Evolutionary conservation across 2,329 filamentous ascomycete species (phyloP).

Genomic region (Talaromyces amestolkiae): DNA sequence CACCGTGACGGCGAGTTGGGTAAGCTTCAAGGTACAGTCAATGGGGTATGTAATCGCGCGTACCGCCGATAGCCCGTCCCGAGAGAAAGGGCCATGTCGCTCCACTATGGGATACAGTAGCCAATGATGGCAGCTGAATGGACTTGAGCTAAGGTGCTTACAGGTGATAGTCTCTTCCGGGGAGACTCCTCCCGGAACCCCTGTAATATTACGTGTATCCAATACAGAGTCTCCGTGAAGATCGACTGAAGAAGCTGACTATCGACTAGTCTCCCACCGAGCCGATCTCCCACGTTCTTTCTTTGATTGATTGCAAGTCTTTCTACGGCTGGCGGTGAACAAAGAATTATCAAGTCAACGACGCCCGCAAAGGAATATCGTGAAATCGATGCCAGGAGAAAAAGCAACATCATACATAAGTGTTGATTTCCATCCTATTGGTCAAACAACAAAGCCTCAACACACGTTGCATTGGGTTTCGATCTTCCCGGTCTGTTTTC

Average conservation of each 20-base stretch:
- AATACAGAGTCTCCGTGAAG: not conserved
- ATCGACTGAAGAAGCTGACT: not conserved
- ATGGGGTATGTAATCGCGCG: conserved; percentile 1
- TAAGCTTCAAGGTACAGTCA: not conserved
- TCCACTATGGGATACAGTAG: not conserved
- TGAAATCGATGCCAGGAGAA: too few relatives aligned
- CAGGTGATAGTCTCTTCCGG: not conserved
- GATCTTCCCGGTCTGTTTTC: not conserved
- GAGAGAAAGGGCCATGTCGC: conserved; percentile 12
- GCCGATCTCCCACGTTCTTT: not conserved
- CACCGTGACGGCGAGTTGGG: not conserved
- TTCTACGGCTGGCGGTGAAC: not conserved
- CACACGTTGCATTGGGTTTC: not conserved
- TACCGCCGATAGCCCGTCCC: conserved; percentile 14
- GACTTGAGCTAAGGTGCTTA: not conserved
- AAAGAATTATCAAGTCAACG: not conserved
- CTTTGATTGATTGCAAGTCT: too few relatives aligned
- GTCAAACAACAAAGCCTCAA: not conserved
- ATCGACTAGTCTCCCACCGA: not conserved
- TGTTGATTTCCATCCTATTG: not conserved
- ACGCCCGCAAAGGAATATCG: too few relatives aligned
- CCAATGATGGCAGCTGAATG: not conserved
- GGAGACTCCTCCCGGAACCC: not conserved
- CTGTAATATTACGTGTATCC: not conserved
- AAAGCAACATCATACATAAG: too few relatives aligned